Percentiles rank a stretch among this genome's conserved stretches.
Conservation (phyloP, 345 rosid species). For the Nasturtium officinale region DNA sequence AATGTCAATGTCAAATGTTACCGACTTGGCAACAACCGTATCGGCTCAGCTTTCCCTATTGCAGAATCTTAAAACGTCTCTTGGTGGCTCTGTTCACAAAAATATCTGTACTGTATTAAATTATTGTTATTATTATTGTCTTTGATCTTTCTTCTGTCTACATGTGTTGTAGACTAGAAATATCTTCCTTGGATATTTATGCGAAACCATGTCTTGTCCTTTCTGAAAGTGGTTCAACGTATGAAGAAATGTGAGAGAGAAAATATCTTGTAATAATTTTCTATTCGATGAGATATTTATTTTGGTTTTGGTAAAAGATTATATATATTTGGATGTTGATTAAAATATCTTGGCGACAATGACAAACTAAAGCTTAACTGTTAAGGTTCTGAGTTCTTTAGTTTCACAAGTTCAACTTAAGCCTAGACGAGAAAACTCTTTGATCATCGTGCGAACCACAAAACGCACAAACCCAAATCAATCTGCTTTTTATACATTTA, state of each 20-base stretch:
- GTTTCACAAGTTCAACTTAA: conserved; percentile 16
- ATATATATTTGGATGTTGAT: background rate
- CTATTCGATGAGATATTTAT: background rate
- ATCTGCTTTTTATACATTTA: background rate
- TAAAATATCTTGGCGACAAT: conserved; percentile 29
- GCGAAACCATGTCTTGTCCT: conserved; percentile 29
- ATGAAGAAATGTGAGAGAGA: conserved; percentile 3
- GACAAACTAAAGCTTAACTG: conserved; percentile 25
- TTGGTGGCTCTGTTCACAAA: conserved; percentile 12
- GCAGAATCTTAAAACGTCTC: conserved; percentile 53
- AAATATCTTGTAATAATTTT: conserved; percentile 32
- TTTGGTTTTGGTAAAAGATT: conserved; percentile 1
- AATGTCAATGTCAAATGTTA: conserved; percentile 91
- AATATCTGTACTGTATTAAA: conserved; percentile 33
- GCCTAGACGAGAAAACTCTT: background rate
- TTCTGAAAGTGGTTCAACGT: conserved; percentile 24
- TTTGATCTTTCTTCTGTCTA: conserved; percentile 1
- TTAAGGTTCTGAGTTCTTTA: conserved; percentile 2
- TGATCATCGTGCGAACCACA: conserved; percentile 19
- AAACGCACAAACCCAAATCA: background rate
- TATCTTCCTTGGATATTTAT: conserved; percentile 32
- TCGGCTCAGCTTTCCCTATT: conserved; percentile 78
- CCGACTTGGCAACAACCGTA: conserved; percentile 58
- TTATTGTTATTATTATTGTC: conserved; percentile 20
- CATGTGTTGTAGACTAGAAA: conserved; percentile 14